A percentile compares a stretch with the other conserved stretches of the same genome.
These are phyloP conservation scores for Phytophthora cryptogea DNA, from an alignment of 352 stramenopile species.

Conservation along the genomic window DNA sequence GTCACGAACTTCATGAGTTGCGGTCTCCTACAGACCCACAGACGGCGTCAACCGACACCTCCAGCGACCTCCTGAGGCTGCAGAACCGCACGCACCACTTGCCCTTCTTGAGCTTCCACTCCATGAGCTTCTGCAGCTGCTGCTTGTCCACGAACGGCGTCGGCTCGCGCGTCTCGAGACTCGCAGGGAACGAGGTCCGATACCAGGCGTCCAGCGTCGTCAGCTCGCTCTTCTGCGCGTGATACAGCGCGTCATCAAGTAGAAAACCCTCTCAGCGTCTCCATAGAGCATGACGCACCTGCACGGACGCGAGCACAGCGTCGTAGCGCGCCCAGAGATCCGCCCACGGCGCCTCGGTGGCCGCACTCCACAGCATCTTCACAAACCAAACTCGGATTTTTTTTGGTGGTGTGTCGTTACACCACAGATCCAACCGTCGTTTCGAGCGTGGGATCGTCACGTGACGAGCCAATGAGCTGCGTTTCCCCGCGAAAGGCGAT, in stretches of 20 bases:
- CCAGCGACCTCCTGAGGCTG: background rate
- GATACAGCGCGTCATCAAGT: slow-evolving; percentile 10
- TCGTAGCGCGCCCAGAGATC: slow-evolving; percentile 48
- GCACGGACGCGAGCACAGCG: slow-evolving; percentile 35
- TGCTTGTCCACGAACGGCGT: slow-evolving; percentile 51
- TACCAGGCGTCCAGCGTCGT: slow-evolving; percentile 67
- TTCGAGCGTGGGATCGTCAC: slow-evolving; percentile 26
- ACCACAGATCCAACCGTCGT: slow-evolving; percentile 19
- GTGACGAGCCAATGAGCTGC: background rate
- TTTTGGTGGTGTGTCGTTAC: slow-evolving; percentile 12
- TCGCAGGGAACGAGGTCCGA: slow-evolving; percentile 39
- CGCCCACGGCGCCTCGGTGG: slow-evolving; percentile 38
- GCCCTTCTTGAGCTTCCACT: slow-evolving; percentile 87
- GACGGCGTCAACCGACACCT: slow-evolving; percentile 15
- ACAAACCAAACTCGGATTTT: slow-evolving; percentile 2
- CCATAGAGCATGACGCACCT: slow-evolving; percentile 29
- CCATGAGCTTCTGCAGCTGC: slow-evolving; percentile 70
- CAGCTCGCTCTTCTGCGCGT: slow-evolving; percentile 59
- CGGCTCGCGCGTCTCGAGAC: slow-evolving; percentile 54
- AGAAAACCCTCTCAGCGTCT: background rate
- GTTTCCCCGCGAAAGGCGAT: no score
- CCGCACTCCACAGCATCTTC: slow-evolving; percentile 33
- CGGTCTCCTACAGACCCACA: slow-evolving; percentile 46
- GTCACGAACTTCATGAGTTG: slow-evolving; percentile 79
- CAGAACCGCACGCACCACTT: slow-evolving; percentile 59